Conservation (phyloP, 192 early-diverging fungal genomes). For the Geranomyces michiganensis region DNA sequence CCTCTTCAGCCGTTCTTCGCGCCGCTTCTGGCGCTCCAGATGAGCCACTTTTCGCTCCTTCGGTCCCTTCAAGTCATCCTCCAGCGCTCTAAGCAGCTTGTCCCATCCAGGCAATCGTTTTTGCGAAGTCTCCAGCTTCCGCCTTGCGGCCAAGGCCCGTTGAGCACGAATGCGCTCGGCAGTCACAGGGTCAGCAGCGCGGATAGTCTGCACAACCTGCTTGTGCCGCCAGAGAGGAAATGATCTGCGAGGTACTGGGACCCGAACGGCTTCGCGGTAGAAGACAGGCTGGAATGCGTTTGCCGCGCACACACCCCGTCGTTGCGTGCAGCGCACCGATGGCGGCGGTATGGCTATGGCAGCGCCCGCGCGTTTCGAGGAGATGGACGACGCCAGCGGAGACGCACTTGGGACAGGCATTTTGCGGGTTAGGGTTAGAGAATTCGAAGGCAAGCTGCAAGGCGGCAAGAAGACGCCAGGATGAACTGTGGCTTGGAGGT, state of each 20-base stretch:
- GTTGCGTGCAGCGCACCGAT: background rate
- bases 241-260: background rate
- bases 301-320: constrained; percentile 20
- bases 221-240: constrained; percentile 30
- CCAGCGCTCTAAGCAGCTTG: constrained; percentile 3
- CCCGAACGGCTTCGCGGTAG: constrained; percentile 28
- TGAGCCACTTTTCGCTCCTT: background rate
- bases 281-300: constrained; percentile 27
- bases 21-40: constrained; percentile 7
- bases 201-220: constrained; percentile 17
- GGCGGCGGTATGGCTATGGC: no score
- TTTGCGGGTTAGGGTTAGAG: no score
- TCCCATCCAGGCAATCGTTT: constrained; percentile 28
- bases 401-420: no score
- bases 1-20: background rate
- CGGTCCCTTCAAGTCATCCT: background rate
- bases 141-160: background rate
- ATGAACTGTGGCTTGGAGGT: no score
- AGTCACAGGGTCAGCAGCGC: background rate
- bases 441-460: no score
- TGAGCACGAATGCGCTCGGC: background rate
- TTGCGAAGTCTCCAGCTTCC: background rate
- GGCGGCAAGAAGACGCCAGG: no score
- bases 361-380: no score
- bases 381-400: no score